Conservation (phyloP, 345 rosid genomes). For the Salix exigua region DNA sequence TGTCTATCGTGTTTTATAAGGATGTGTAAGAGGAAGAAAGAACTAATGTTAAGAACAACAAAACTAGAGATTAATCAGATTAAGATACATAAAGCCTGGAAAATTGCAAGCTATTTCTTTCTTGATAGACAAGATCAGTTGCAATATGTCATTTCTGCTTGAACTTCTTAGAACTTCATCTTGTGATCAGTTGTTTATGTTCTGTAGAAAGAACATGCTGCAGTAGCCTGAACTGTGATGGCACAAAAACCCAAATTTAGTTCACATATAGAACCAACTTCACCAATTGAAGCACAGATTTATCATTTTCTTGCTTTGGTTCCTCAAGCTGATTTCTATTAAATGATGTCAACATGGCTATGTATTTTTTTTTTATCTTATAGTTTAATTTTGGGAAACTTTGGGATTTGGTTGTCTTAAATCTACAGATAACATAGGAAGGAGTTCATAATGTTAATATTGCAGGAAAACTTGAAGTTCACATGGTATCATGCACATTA, state of each 20-base stretch:
- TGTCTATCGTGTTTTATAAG: background rate
- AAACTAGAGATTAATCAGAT: background rate
- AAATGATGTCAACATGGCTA: background rate
- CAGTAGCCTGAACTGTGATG: background rate
- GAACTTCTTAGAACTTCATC: background rate
- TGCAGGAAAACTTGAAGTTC: background rate
- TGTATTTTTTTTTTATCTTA: background rate
- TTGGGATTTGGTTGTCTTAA: background rate
- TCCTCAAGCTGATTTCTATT: background rate
- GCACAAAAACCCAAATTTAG: background rate
- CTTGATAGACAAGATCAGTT: background rate
- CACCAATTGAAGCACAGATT: background rate
- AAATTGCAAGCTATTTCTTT: background rate
- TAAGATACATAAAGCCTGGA: background rate
- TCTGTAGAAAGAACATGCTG: background rate
- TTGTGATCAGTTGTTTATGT: background rate
- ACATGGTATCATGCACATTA: background rate
- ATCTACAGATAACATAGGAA: background rate
- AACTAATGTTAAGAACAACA: background rate
- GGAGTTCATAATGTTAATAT: background rate
- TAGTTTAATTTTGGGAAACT: background rate
- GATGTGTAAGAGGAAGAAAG: background rate
- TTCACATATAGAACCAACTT: background rate
- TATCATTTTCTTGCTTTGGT: background rate
- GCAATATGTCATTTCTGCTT: background rate